These are phyloP conservation scores for Aspergillus fischeri DNA, from an alignment of 2,329 filamentous ascomycete genomes.

Conservation along the genomic window DNA sequence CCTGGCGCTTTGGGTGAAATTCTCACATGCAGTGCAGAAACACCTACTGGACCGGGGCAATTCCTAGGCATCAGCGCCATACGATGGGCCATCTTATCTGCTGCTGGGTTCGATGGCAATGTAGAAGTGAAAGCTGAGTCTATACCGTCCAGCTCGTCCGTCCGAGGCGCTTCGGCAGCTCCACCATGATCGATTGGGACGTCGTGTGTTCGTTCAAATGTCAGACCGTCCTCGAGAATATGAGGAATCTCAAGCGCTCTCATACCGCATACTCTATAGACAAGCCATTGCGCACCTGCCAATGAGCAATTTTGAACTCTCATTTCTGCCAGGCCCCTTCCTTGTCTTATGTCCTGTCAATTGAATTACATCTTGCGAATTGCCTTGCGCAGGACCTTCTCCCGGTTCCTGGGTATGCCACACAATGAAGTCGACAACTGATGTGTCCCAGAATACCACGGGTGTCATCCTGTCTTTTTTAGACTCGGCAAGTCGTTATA, in stretches of 20 bases:
- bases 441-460: not conserved
- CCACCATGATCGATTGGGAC: conserved; percentile 4
- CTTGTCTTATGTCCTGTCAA: not conserved
- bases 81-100: conserved; percentile 60
- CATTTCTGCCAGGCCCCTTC: not conserved
- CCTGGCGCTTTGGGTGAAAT: conserved; percentile 54
- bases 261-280: not conserved
- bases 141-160: conserved; percentile 2
- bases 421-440: not conserved
- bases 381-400: not conserved
- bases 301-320: not conserved
- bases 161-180: conserved; percentile 1
- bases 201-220: not conserved
- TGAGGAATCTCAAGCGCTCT: not conserved
- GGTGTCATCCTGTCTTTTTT: not conserved
- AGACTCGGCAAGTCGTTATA: too few relatives aligned
- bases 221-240: not conserved
- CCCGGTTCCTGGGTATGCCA: not conserved
- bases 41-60: conserved; percentile 42
- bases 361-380: not conserved
- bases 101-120: conserved; percentile 52
- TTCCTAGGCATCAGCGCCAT: conserved; percentile 59
- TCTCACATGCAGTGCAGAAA: conserved; percentile 55
- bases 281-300: not conserved
- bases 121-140: conserved; percentile 20